Percentiles rank a stretch among this genome's conserved stretches.
Evolutionary conservation across 2,329 filamentous ascomycete species (phyloP).

Genomic region (Mycosphaerella arachidis): DNA sequence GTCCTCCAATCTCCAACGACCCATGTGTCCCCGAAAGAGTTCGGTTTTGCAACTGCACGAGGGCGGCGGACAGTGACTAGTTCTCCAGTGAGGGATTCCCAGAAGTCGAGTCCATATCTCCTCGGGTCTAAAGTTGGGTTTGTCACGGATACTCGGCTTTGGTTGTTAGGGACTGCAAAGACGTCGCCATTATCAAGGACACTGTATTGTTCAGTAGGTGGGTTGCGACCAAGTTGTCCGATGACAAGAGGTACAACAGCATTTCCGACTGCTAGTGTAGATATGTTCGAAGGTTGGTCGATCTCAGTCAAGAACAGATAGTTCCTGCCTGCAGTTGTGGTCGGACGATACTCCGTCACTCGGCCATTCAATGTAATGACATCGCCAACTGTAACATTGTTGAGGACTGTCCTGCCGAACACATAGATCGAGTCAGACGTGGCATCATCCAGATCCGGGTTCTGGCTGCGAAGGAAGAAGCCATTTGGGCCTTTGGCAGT

Average conservation of each 20-base stretch:
- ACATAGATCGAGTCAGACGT: slow-evolving; percentile 66
- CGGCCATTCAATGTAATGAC: slow-evolving; percentile 57
- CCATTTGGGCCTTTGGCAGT: slow-evolving; percentile 60
- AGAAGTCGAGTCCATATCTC: slow-evolving; percentile 66
- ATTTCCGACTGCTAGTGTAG: slow-evolving; percentile 52
- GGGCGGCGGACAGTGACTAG: slow-evolving; percentile 60
- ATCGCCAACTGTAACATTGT: slow-evolving; percentile 58
- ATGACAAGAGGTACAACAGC: slow-evolving; percentile 56
- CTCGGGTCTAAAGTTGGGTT: slow-evolving; percentile 60
- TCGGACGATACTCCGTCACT: slow-evolving; percentile 57
- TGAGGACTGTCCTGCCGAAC: slow-evolving; percentile 50
- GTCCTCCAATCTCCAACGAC: slow-evolving; percentile 61
- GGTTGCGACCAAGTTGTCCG: slow-evolving; percentile 50
- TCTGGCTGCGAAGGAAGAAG: slow-evolving; percentile 60
- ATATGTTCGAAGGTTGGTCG: slow-evolving; percentile 50
- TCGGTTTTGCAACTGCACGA: slow-evolving; percentile 57
- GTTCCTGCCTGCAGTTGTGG: slow-evolving; percentile 30
- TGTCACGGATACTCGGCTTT: slow-evolving; percentile 50
- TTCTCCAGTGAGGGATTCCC: slow-evolving; percentile 65
- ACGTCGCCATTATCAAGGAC: slow-evolving; percentile 61
- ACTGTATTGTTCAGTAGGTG: slow-evolving; percentile 59
- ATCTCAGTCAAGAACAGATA: slow-evolving; percentile 65
- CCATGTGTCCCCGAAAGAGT: slow-evolving; percentile 65
- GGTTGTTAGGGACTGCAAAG: slow-evolving; percentile 61
- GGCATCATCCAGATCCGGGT: slow-evolving; percentile 50